Conservation (phyloP, 345 rosid genomes). For the Schrenkiella parvula region DNA sequence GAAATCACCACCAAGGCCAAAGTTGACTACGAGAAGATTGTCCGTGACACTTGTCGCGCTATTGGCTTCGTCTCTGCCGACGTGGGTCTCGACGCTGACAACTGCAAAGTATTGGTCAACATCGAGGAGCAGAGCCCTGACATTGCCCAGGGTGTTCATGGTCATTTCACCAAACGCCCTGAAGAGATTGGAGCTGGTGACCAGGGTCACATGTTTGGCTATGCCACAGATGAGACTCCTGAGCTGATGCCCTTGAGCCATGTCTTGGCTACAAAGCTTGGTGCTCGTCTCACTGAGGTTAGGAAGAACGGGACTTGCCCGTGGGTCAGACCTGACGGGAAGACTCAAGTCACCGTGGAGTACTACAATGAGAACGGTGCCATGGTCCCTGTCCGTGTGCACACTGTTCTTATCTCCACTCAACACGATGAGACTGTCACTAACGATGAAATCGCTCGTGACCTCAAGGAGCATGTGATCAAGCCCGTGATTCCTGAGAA, state of each 20-base stretch:
- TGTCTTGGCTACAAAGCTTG: constrained; percentile 73
- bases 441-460: constrained; percentile 72
- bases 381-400: constrained; percentile 74
- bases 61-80: constrained; percentile 68
- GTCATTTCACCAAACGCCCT: constrained; percentile 71
- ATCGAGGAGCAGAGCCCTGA: constrained; percentile 84
- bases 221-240: constrained; percentile 73
- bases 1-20: constrained; percentile 76
- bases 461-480: constrained; percentile 79
- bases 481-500: constrained; percentile 69
- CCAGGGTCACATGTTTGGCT: constrained; percentile 79
- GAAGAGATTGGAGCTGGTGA: constrained; percentile 83
- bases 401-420: constrained; percentile 74
- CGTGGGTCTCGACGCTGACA: constrained; percentile 71
- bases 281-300: constrained; percentile 73
- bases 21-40: constrained; percentile 73
- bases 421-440: constrained; percentile 80
- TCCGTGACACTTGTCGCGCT: constrained; percentile 62
- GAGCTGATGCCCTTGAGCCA: constrained; percentile 75
- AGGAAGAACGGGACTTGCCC: constrained; percentile 70
- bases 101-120: constrained; percentile 73
- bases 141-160: constrained; percentile 76
- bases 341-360: constrained; percentile 82
- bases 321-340: constrained; percentile 77
- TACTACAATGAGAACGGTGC: constrained; percentile 68